Conservation (phyloP, 148 eudicot genomes). For the Pouteria glomerata region DNA sequence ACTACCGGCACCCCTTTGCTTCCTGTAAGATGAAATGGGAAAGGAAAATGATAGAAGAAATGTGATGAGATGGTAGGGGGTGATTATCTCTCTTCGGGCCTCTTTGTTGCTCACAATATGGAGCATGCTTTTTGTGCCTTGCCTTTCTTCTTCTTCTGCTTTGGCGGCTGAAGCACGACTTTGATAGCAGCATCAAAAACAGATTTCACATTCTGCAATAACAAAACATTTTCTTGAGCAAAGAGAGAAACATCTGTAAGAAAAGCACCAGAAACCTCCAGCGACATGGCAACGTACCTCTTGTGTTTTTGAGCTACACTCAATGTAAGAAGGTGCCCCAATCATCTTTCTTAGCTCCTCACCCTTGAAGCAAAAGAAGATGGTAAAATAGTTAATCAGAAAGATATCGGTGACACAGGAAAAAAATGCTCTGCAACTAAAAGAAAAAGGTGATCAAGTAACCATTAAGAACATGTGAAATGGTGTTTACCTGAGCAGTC, state of each 20-base stretch:
- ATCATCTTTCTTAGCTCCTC: conserved; percentile 70
- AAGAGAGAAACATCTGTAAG: neutral
- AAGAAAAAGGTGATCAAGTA: neutral
- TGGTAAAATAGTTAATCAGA: neutral
- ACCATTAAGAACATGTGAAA: neutral
- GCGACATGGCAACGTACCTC: conserved; percentile 31
- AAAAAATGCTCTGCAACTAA: neutral
- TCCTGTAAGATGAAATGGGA: conserved; percentile 34
- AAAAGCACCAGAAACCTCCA: neutral
- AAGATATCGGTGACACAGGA: neutral
- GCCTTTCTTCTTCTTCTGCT: conserved; percentile 91
- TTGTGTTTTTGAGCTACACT: conserved; percentile 86
- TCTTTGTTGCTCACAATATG: conserved; percentile 65
- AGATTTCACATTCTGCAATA: conserved; percentile 71
- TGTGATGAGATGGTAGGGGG: conserved; percentile 8
- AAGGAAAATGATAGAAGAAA: conserved; percentile 14
- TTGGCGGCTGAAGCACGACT: conserved; percentile 95
- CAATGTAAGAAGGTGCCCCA: conserved; percentile 74
- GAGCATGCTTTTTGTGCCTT: conserved; percentile 83
- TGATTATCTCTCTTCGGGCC: neutral
- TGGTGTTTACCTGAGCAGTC: conserved; percentile 54
- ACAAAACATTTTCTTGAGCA: neutral
- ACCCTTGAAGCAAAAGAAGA: conserved; percentile 35
- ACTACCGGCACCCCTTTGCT: conserved; percentile 30
- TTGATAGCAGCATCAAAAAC: conserved; percentile 97